Evolutionary conservation across 2,329 filamentous ascomycete species (phyloP).

Genomic region (Epichloe gansuensis): DNA sequence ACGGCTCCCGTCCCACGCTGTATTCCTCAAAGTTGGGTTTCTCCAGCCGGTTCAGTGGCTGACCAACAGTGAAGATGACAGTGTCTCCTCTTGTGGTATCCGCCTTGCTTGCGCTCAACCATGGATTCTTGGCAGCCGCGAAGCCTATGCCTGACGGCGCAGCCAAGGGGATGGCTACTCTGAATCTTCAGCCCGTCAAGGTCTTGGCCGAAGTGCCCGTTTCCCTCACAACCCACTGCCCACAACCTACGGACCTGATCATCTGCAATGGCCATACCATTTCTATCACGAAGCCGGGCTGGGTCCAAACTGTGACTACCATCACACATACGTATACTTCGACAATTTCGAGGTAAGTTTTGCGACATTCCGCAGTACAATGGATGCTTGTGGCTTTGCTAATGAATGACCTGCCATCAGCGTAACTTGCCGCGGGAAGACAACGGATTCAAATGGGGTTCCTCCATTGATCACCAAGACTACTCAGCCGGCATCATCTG

Average conservation of each 20-base stretch:
- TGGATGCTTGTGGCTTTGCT: background rate
- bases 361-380: background rate
- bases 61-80: background rate
- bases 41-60: too few species aligned
- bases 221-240: background rate
- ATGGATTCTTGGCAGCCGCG: background rate
- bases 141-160: background rate
- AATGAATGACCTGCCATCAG: background rate
- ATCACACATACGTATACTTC: background rate
- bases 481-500: background rate
- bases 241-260: background rate
- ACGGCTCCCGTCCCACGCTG: too few species aligned
- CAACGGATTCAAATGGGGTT: background rate
- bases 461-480: background rate
- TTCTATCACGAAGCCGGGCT: background rate
- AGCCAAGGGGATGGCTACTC: background rate
- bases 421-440: background rate
- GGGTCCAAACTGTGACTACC: background rate
- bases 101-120: background rate
- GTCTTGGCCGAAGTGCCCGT: constrained; percentile 2
- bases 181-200: constrained; percentile 1
- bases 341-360: constrained; percentile 1
- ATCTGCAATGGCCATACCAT: constrained; percentile 3
- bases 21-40: too few species aligned
- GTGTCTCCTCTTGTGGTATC: background rate